A percentile compares a stretch with the other conserved stretches of the same genome.
phyloP scores from a whole-genome alignment of 352 stramenopile species.

The Pythium guiyangense region DNA sequence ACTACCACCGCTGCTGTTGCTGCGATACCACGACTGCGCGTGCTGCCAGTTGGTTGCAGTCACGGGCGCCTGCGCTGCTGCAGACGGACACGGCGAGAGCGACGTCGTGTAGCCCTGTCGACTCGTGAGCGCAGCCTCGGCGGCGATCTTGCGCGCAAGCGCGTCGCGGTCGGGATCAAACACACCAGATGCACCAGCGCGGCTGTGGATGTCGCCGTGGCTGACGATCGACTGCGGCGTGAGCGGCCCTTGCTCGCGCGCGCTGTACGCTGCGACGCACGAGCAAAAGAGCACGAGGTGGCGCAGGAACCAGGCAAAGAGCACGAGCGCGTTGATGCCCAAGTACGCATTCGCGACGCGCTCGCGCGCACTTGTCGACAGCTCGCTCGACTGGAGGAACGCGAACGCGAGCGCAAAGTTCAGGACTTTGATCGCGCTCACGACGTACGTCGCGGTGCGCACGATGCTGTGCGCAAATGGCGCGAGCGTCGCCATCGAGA shows the following conservation, averaged over 20 bases:
- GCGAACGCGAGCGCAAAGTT: slow-evolving; percentile 32
- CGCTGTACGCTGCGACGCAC: slow-evolving; percentile 11
- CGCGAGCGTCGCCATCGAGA: slow-evolving; percentile 21
- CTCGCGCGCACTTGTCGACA: slow-evolving; percentile 11
- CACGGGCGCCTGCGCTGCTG: slow-evolving; percentile 21
- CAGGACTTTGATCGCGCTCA: slow-evolving; percentile 22
- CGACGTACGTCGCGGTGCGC: slow-evolving; percentile 7
- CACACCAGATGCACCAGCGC: no score
- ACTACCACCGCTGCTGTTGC: no score
- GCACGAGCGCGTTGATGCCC: slow-evolving; percentile 22
- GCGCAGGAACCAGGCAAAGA: slow-evolving; percentile 26
- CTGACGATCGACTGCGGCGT: not conserved
- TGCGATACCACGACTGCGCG: slow-evolving; percentile 9
- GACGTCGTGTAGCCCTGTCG: slow-evolving; percentile 6
- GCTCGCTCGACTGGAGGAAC: slow-evolving; percentile 21
- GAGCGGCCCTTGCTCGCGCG: slow-evolving; percentile 3
- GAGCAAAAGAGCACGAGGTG: slow-evolving; percentile 20
- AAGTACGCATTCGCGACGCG: slow-evolving; percentile 23
- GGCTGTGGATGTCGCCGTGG: no score
- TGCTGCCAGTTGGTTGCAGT: slow-evolving; percentile 25
- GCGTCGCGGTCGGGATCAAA: not conserved
- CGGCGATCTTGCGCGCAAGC: not conserved
- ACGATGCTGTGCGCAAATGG: slow-evolving; percentile 23
- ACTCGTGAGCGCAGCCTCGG: not conserved
- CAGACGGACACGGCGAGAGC: slow-evolving; percentile 23